These are phyloP conservation scores for Boletus insuetus DNA, from an alignment of 768 basidiomycete species.

Conservation along the genomic window DNA sequence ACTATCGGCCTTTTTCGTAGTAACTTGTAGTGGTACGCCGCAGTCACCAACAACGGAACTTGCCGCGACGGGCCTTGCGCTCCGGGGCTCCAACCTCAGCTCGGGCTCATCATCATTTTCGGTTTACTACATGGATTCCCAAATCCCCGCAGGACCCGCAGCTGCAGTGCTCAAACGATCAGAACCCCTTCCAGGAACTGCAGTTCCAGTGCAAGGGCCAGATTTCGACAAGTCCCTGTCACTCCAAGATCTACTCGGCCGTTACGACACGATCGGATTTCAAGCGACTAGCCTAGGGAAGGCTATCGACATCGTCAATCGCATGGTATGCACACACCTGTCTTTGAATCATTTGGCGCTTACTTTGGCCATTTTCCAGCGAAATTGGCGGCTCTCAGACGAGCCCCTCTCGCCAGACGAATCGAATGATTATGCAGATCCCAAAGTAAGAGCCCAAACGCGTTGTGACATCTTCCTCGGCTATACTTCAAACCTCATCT, in stretches of 20 bases:
- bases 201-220: conserved; percentile 80
- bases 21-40: neutral
- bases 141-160: conserved; percentile 57
- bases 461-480: conserved; percentile 92
- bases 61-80: conserved; percentile 17
- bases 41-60: conserved; percentile 20
- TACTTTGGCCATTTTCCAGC: conserved; percentile 40
- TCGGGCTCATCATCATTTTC: neutral
- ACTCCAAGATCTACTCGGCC: conserved; percentile 65
- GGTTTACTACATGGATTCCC: conserved; percentile 7
- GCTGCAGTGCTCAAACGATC: conserved; percentile 78
- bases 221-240: conserved; percentile 71
- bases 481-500: conserved; percentile 98
- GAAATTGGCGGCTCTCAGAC: conserved; percentile 86
- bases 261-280: conserved; percentile 92
- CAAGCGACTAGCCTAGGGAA: conserved; percentile 92
- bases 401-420: conserved; percentile 74
- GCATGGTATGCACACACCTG: conserved; percentile 62
- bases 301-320: conserved; percentile 88
- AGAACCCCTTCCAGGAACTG: conserved; percentile 61
- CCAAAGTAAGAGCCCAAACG: conserved; percentile 61
- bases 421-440: conserved; percentile 58
- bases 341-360: neutral
- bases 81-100: neutral
- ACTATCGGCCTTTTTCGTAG: too few relatives aligned